Percentiles rank a stretch among this genome's conserved stretches.
Conservation (phyloP, 495 filamentous ascomycete genomes). For the Penicillium parvum region DNA sequence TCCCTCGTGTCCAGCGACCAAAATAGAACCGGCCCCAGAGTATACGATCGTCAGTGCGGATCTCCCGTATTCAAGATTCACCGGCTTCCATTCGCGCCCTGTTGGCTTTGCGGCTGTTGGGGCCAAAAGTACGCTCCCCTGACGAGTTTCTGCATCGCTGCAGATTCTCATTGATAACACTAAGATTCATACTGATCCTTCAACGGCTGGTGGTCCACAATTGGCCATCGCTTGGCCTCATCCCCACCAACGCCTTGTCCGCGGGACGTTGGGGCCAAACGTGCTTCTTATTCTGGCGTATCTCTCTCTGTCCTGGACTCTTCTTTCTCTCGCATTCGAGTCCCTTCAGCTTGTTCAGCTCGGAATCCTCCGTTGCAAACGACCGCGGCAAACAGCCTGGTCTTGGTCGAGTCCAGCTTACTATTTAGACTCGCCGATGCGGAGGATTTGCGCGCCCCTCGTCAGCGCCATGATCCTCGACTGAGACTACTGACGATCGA, state of each 20-base stretch:
- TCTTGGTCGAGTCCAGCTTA: neutral
- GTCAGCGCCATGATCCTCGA: conserved; percentile 10
- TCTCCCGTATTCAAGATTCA: conserved; percentile 8
- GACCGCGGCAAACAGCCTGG: neutral
- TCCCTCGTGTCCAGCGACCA: neutral
- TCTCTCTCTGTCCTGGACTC: too few relatives aligned
- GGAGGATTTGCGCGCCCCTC: neutral
- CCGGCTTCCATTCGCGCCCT: too few relatives aligned
- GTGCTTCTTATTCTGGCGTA: too few relatives aligned
- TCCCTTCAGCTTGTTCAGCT: too few relatives aligned
- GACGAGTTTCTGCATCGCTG: conserved; percentile 1
- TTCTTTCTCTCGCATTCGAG: too few relatives aligned
- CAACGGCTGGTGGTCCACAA: too few relatives aligned
- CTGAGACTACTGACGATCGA: conserved; percentile 5
- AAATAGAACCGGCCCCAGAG: conserved; percentile 4
- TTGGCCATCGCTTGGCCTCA: too few relatives aligned
- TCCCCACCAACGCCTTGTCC: too few relatives aligned
- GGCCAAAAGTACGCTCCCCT: neutral
- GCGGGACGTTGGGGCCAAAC: too few relatives aligned
- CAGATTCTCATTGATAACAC: too few relatives aligned
- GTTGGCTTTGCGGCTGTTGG: conserved; percentile 4
- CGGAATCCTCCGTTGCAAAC: neutral
- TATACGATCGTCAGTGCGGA: conserved; percentile 5
- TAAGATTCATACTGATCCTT: too few relatives aligned
- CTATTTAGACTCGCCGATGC: neutral